These are phyloP conservation scores for Karstenula rhodostoma DNA, from an alignment of 2,329 filamentous ascomycete genomes.

Conservation along the genomic window DNA sequence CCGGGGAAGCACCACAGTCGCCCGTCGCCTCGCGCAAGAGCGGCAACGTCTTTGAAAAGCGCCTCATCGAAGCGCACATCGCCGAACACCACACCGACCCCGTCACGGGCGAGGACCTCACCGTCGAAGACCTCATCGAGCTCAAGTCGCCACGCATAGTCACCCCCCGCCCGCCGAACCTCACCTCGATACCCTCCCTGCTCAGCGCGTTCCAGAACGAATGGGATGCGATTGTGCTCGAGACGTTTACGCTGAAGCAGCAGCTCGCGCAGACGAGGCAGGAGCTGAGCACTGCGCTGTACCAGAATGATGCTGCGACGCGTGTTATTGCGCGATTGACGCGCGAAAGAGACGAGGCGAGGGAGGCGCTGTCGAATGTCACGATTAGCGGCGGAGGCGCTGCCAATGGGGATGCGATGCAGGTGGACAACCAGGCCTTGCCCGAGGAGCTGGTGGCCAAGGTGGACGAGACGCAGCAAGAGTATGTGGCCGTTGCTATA, in stretches of 20 bases:
- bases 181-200: slow-evolving; percentile 95
- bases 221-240: slow-evolving; percentile 93
- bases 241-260: slow-evolving; percentile 90
- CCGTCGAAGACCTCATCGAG: slow-evolving; percentile 83
- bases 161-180: slow-evolving; percentile 86
- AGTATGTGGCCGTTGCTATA: slow-evolving; percentile 62
- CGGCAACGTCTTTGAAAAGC: slow-evolving; percentile 92
- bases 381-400: slow-evolving; percentile 69
- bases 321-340: slow-evolving; percentile 90
- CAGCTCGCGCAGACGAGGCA: slow-evolving; percentile 89
- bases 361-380: slow-evolving; percentile 86
- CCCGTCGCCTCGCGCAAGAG: slow-evolving; percentile 95
- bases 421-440: slow-evolving; percentile 82
- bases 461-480: slow-evolving; percentile 81
- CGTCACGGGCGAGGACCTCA: slow-evolving; percentile 84
- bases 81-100: slow-evolving; percentile 93
- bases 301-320: slow-evolving; percentile 97
- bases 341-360: slow-evolving; percentile 91
- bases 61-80: slow-evolving; percentile 94
- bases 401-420: slow-evolving; percentile 82
- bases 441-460: slow-evolving; percentile 74
- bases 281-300: slow-evolving; percentile 91
- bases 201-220: slow-evolving; percentile 97
- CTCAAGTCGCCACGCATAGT: slow-evolving; percentile 85
- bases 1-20: slow-evolving; percentile 93